Conservation (phyloP, 2,329 filamentous ascomycete genomes). For the Pseudocercospora crystallina region DNA sequence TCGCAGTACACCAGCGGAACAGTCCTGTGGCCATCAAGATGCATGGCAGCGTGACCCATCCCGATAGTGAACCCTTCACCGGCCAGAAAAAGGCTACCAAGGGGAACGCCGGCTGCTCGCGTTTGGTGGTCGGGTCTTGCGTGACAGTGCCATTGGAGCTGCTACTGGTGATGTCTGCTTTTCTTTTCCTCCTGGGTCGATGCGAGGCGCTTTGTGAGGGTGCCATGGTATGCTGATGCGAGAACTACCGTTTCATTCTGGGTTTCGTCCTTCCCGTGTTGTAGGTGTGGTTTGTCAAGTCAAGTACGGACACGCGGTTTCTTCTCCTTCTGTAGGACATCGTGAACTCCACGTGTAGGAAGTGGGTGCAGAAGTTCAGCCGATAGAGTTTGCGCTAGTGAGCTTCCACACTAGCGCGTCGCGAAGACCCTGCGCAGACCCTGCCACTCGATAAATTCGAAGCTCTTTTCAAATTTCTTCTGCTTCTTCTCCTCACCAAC, state of each 20-base stretch:
- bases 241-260: conserved; percentile 11
- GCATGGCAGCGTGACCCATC: conserved; percentile 88
- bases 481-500: conserved; percentile 1
- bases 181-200: conserved; percentile 44
- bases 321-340: too few species aligned
- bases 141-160: conserved; percentile 45
- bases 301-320: too few species aligned
- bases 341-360: too few species aligned
- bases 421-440: not conserved
- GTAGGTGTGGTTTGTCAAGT: too few species aligned
- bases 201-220: conserved; percentile 32
- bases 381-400: conserved; percentile 2
- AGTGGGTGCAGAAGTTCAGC: too few species aligned
- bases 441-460: conserved; percentile 1
- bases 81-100: conserved; percentile 94
- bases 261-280: too few species aligned
- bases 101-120: conserved; percentile 72
- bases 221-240: conserved; percentile 16
- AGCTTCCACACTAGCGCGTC: not conserved
- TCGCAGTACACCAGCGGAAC: conserved; percentile 86
- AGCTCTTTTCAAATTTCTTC: not conserved
- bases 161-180: conserved; percentile 40
- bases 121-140: conserved; percentile 45
- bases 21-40: conserved; percentile 87
- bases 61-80: conserved; percentile 70